Evolutionary conservation across 192 early-diverging fungal genomes (phyloP), one percentile per base, ranked within the genome.

Genomic region (Coemansia sp.): DNA sequence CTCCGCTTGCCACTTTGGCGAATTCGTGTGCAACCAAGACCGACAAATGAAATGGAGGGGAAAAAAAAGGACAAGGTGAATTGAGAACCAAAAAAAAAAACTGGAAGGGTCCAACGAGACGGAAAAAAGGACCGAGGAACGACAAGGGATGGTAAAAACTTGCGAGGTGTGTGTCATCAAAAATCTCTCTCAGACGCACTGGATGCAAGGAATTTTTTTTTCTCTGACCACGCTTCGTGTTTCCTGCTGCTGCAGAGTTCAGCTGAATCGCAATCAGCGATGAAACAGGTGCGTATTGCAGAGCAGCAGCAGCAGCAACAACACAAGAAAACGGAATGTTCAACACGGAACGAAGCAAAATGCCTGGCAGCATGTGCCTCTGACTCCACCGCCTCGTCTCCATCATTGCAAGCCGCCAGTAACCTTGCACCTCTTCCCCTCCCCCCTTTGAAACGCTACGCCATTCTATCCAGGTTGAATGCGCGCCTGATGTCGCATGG

Each of bases 11-110:
- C 49, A 25, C 0, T 52, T 15, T 52, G 49, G 49, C 49, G 22
- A 52, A 25, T 15, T 52, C 23, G 49, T 52, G 23, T 52, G 49
- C 23, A 23, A 25, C 49, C 23, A 9, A 25, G 49, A 22, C 49
- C 13, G 22, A 25, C 22, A 10, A 42, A 29, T n/a, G 48, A 36
- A 59, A 41, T 22, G 59, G 5, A 20, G 13, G 38, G 10, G 34
- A 38, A 36, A 59, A n/a, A 52, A 60, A 9, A 19, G 58, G 41
- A 20, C 45, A 32, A 50, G 17, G 19, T 14, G 66, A 52, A 52
- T 52, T 52, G 22, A 52, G 23, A 2, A 25, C 25, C 6, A 23
- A 25, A 52, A 52, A 29, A 52, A 25, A 52, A 3, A 25, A 3
- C 19, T 48, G 45, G 45, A 19, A 17, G n/a, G 17, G 45, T 29